Conservation (phyloP, 352 stramenopile genomes). For the Phytophthora podocarpi region DNA sequence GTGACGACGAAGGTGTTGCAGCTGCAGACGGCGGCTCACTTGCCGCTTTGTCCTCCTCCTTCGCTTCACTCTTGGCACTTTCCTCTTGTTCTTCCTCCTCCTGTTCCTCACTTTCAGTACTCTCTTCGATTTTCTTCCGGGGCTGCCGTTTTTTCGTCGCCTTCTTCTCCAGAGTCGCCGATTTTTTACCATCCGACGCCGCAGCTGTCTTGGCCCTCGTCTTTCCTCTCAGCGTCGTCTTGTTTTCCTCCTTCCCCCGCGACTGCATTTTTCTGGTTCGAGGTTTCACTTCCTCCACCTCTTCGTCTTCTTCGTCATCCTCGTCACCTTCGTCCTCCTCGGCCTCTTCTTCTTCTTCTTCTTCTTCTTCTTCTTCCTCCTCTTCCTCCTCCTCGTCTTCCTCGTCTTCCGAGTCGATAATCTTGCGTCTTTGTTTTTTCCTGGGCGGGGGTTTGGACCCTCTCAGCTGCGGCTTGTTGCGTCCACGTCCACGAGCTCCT, state of each 20-base stretch:
- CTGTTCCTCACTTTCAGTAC: slow-evolving; percentile 22
- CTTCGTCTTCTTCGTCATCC: slow-evolving; percentile 14
- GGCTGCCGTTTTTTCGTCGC: slow-evolving; percentile 19
- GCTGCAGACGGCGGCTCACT: slow-evolving; percentile 33
- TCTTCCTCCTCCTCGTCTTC: slow-evolving; percentile 22
- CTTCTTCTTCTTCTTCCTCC: slow-evolving; percentile 16
- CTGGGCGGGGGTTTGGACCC: slow-evolving; percentile 25
- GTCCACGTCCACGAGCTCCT: slow-evolving; percentile 10
- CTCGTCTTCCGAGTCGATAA: slow-evolving; percentile 43
- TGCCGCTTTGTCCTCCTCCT: slow-evolving; percentile 26
- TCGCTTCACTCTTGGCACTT: slow-evolving; percentile 20
- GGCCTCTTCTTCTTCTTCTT: slow-evolving; percentile 11
- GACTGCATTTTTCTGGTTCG: slow-evolving; percentile 20
- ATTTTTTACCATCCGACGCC: not conserved
- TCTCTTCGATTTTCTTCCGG: slow-evolving; percentile 34
- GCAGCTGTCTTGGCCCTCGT: slow-evolving; percentile 24
- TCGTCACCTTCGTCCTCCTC: not conserved
- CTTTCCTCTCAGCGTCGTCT: slow-evolving; percentile 32
- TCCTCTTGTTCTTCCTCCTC: slow-evolving; percentile 12
- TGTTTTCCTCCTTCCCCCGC: slow-evolving; percentile 21
- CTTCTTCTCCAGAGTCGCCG: slow-evolving; percentile 22
- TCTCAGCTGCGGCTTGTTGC: slow-evolving; percentile 27
- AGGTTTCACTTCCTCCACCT: slow-evolving; percentile 14
- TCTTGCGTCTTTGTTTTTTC: slow-evolving; percentile 45
- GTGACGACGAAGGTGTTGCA: slow-evolving; percentile 41